Conservation (phyloP, 2,329 filamentous ascomycete genomes). For the Sporothrix brunneoviolacea region DNA sequence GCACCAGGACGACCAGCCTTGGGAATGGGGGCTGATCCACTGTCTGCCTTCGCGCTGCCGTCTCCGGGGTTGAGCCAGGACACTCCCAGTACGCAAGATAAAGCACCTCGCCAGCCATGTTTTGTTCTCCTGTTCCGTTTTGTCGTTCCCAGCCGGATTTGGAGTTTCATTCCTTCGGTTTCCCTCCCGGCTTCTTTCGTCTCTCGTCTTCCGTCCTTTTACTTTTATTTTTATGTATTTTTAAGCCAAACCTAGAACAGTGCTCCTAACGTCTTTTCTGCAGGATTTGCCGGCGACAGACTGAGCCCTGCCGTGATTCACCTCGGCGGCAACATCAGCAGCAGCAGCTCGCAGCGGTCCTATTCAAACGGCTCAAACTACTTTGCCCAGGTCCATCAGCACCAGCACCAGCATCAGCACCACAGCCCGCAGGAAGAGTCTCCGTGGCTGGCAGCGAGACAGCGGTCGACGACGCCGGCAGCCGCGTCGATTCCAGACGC, state of each 20-base stretch:
- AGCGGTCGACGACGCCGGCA: not conserved
- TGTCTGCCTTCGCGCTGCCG: slow-evolving; percentile 13
- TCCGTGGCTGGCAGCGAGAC: not conserved
- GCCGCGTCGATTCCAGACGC: not conserved
- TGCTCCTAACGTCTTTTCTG: not conserved
- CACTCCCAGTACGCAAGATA: slow-evolving; percentile 16
- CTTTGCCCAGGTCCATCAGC: slow-evolving; percentile 7
- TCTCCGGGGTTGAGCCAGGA: slow-evolving; percentile 13
- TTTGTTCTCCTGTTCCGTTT: not conserved
- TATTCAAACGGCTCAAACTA: slow-evolving; percentile 11
- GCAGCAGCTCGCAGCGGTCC: slow-evolving; percentile 7
- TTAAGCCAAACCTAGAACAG: not conserved
- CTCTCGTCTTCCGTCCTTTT: not conserved
- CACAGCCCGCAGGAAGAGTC: not conserved
- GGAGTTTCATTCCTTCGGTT: no score
- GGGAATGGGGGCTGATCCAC: slow-evolving; percentile 9
- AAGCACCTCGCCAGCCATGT: not conserved
- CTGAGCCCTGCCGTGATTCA: slow-evolving; percentile 1
- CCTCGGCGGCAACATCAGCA: slow-evolving; percentile 3
- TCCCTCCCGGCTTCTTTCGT: not conserved
- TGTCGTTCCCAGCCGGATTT: no score
- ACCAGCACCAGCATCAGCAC: not conserved
- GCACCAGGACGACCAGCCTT: slow-evolving; percentile 6
- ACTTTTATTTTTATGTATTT: not conserved
- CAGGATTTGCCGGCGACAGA: slow-evolving; percentile 10